Evolutionary conservation across 1,139 yeast species (phyloP).

Genomic region (Candida pseudocylindracea): DNA sequence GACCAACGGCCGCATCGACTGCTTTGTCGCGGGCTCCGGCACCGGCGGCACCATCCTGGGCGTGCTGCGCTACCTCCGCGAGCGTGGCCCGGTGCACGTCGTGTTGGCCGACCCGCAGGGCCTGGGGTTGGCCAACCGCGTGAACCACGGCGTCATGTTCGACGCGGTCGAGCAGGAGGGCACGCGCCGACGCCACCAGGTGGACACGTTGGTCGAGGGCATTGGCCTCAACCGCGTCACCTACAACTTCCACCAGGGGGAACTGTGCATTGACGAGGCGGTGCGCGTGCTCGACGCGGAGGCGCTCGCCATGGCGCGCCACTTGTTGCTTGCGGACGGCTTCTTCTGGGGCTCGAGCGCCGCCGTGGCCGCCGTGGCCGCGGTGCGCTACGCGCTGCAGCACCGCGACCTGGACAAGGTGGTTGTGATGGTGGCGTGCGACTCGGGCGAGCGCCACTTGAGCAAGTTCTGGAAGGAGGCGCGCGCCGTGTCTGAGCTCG

Average conservation of each 20-base stretch:
- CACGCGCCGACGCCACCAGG: slow-evolving; percentile 84
- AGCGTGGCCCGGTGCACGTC: slow-evolving; percentile 15
- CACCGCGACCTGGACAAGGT: slow-evolving; percentile 44
- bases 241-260: slow-evolving; percentile 56
- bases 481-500: slow-evolving; percentile 2
- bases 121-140: slow-evolving; percentile 67
- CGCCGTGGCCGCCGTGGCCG: slow-evolving; percentile 86
- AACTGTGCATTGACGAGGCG: slow-evolving; percentile 50
- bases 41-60: slow-evolving; percentile 80
- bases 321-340: slow-evolving; percentile 64
- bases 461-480: slow-evolving; percentile 85
- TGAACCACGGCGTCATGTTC: slow-evolving; percentile 85
- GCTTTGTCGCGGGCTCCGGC: slow-evolving; percentile 60
- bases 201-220: slow-evolving; percentile 87
- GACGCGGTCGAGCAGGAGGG: slow-evolving; percentile 81
- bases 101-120: slow-evolving; percentile 93
- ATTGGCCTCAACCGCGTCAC: slow-evolving; percentile 81
- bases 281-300: slow-evolving; percentile 58
- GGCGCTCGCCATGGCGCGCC: slow-evolving; percentile 78
- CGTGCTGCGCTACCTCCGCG: slow-evolving; percentile 51
- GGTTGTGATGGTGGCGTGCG: slow-evolving; percentile 71
- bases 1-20: slow-evolving; percentile 35
- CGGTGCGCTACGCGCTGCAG: slow-evolving; percentile 37
- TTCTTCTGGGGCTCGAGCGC: slow-evolving; percentile 81
- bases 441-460: slow-evolving; percentile 73